Percentiles rank a stretch among this genome's conserved stretches.
These are phyloP conservation scores for Pythium dissotocum DNA, from an alignment of 352 stramenopile genomes.

Conservation along the genomic window DNA sequence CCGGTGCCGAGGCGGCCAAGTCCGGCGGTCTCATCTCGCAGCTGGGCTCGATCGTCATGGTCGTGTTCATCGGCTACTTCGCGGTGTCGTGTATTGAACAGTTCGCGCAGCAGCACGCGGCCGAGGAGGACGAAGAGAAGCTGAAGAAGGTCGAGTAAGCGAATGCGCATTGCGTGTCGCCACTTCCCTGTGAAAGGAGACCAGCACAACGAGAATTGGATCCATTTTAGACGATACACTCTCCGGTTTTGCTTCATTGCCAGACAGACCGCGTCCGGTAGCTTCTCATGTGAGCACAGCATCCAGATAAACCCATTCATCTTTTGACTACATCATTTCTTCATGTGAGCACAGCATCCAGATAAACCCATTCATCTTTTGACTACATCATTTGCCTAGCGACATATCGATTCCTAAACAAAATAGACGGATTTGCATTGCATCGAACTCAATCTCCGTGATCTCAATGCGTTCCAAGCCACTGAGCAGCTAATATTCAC, in stretches of 20 bases:
- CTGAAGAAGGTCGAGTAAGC: conserved; percentile 67
- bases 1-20: conserved; percentile 37
- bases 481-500: conserved; percentile 8
- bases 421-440: conserved; percentile 28
- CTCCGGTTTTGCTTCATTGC: not conserved
- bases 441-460: not conserved
- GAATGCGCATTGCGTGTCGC: not conserved
- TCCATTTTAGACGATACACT: conserved; percentile 6
- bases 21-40: conserved; percentile 75
- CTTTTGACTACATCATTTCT: not conserved
- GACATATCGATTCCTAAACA: conserved; percentile 5
- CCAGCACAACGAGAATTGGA: conserved; percentile 2
- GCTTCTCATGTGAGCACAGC: not conserved
- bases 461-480: not conserved
- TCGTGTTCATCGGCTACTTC: conserved; percentile 89
- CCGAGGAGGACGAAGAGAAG: conserved; percentile 86
- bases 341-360: not conserved
- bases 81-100: conserved; percentile 90
- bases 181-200: not conserved
- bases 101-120: conserved; percentile 88
- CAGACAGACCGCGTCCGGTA: not conserved
- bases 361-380: not conserved
- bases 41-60: conserved; percentile 78
- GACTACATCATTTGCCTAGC: not conserved
- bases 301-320: not conserved